phyloP scores from a whole-genome alignment of 2,329 filamentous ascomycete species.

The Hawksworthiomyces lignivorus region DNA sequence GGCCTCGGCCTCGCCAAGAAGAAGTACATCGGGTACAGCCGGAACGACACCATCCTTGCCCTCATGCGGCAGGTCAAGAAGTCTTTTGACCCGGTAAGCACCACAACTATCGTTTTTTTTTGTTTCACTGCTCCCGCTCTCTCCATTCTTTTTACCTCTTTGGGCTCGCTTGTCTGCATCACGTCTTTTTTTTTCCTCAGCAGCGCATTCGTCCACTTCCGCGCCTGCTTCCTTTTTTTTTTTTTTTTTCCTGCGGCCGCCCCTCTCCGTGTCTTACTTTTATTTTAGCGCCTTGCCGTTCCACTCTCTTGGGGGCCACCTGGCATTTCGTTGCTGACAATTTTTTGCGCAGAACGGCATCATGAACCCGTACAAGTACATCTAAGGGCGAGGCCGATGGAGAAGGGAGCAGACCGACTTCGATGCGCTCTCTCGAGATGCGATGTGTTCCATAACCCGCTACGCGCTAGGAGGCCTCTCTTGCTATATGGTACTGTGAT shows the following conservation, averaged over 20 bases:
- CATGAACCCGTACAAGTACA: conserved; percentile 99
- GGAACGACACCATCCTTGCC: conserved; percentile 75
- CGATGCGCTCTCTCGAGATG: too few relatives aligned
- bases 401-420: background rate
- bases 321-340: conserved; percentile 12
- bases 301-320: too few relatives aligned
- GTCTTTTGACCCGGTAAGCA: conserved; percentile 83
- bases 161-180: too few relatives aligned
- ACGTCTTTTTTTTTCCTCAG: background rate
- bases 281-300: too few relatives aligned
- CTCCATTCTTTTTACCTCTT: background rate
- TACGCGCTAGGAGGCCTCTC: too few relatives aligned
- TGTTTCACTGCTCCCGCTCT: conserved; percentile 6
- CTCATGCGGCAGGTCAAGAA: conserved; percentile 95
- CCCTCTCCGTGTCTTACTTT: background rate
- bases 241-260: background rate
- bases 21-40: conserved; percentile 87
- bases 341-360: conserved; percentile 84
- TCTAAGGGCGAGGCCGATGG: conserved; percentile 38
- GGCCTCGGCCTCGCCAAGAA: conserved; percentile 93
- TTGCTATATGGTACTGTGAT: too few relatives aligned
- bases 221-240: background rate
- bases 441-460: background rate
- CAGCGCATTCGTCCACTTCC: too few relatives aligned
- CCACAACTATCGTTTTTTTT: too few relatives aligned